phyloP scores from a whole-genome alignment of 2,329 filamentous ascomycete genomes.

The Cladosporium halotolerans region DNA sequence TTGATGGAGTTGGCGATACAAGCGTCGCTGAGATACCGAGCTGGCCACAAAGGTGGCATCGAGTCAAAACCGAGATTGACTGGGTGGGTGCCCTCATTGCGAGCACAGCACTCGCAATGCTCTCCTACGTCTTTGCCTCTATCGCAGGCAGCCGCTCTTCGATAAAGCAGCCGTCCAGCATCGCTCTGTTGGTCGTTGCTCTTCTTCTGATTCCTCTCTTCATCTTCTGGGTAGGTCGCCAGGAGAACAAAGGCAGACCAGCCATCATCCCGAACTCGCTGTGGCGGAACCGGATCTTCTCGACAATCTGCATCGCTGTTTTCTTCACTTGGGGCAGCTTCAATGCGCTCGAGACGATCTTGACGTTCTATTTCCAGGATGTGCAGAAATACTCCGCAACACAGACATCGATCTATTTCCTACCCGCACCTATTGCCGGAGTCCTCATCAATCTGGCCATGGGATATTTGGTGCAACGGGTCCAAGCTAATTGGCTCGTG shows the following conservation, averaged over 20 bases:
- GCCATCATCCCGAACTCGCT: conserved; percentile 58
- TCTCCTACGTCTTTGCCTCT: conserved; percentile 48
- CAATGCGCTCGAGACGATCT: conserved; percentile 32
- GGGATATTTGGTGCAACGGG: conserved; percentile 41
- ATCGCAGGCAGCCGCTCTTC: conserved; percentile 20
- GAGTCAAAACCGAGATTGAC: conserved; percentile 44
- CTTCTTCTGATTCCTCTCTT: conserved; percentile 44
- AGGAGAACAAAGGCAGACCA: conserved; percentile 40
- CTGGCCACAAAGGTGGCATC: conserved; percentile 18
- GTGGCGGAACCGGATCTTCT: conserved; percentile 54
- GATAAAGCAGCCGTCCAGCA: conserved; percentile 19
- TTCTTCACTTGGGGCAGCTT: conserved; percentile 37
- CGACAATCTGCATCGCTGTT: conserved; percentile 46
- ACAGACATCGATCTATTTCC: conserved; percentile 32
- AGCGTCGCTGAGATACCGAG: conserved; percentile 22
- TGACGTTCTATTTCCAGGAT: conserved; percentile 41
- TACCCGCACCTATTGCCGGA: conserved; percentile 36
- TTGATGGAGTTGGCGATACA: background rate
- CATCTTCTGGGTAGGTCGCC: conserved; percentile 49
- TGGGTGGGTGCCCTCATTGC: conserved; percentile 47
- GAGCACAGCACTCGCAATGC: conserved; percentile 42
- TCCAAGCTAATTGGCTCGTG: conserved; percentile 40
- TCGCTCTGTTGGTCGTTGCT: conserved; percentile 40
- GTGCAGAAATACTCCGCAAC: conserved; percentile 31
- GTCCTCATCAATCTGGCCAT: conserved; percentile 39